A percentile compares a stretch with the other conserved stretches of the same genome.
Evolutionary conservation across 768 basidiomycete species (phyloP).

Genomic region (Lactarius hatsudake): DNA sequence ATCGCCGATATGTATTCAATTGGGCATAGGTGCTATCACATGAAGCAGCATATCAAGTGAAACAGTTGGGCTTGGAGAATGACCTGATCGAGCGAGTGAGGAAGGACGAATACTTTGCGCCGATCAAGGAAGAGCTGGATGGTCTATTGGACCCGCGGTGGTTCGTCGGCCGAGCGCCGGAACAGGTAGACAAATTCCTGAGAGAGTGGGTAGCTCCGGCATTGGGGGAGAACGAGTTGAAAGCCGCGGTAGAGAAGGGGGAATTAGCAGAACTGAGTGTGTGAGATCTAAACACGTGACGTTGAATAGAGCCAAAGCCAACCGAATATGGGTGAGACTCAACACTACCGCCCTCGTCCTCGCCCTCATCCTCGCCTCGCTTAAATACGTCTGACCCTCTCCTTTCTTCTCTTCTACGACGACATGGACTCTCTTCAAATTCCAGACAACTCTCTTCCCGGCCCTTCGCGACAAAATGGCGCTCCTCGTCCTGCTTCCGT

Average conservation of each 20-base stretch:
- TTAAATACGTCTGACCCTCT: neutral
- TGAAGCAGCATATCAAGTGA: conserved; percentile 91
- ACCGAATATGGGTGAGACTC: neutral
- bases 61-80: conserved; percentile 91
- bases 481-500: conserved; percentile 58
- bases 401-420: neutral
- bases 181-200: conserved; percentile 91
- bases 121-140: conserved; percentile 79
- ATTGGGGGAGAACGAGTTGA: conserved; percentile 54
- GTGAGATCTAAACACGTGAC: conserved; percentile 35
- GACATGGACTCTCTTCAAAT: conserved; percentile 44
- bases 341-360: neutral
- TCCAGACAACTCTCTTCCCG: conserved; percentile 43
- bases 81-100: conserved; percentile 90
- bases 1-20: neutral
- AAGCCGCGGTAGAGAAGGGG: conserved; percentile 49
- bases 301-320: neutral
- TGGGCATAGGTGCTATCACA: conserved; percentile 76
- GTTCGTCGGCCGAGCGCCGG: conserved; percentile 91
- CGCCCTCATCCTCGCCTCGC: neutral
- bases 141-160: conserved; percentile 77
- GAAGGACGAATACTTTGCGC: conserved; percentile 81
- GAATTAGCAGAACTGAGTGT: conserved; percentile 67
- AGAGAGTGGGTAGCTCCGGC: conserved; percentile 87
- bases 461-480: conserved; percentile 45